Conservation (phyloP, 139 green algal genomes). For the Axilococcus clingmanii region DNA sequence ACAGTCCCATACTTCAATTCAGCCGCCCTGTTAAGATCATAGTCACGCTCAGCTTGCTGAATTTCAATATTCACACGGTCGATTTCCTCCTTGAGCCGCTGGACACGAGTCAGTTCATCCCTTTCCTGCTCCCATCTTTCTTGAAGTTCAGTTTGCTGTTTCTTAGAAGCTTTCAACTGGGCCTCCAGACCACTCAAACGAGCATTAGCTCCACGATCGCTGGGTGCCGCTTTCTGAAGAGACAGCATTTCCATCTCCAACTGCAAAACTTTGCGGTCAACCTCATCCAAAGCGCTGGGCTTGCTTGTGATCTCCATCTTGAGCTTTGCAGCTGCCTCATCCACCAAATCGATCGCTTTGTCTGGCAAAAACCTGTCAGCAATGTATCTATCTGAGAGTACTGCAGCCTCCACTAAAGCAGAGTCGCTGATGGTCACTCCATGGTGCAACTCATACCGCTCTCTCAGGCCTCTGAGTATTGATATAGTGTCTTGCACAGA, state of each 20-base stretch:
- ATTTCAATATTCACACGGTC: conserved; percentile 83
- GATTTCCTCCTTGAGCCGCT: conserved; percentile 87
- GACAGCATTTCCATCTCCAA: conserved; percentile 93
- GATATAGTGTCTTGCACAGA: conserved; percentile 87
- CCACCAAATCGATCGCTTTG: conserved; percentile 92
- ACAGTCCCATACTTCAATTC: conserved; percentile 98
- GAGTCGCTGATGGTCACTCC: conserved; percentile 90
- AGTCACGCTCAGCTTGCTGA: conserved; percentile 79
- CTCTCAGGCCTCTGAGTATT: conserved; percentile 89
- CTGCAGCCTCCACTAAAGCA: conserved; percentile 91
- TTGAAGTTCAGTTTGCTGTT: conserved; percentile 60
- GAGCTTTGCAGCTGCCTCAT: conserved; percentile 93
- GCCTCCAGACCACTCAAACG: conserved; percentile 66
- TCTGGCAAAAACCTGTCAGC: conserved; percentile 86
- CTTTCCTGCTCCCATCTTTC: conserved; percentile 69
- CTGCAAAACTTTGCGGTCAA: conserved; percentile 69
- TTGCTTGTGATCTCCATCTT: conserved; percentile 99
- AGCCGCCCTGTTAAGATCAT: conserved; percentile 88
- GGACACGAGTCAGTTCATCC: conserved; percentile 61
- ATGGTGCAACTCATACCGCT: conserved; percentile 97
- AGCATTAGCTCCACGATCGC: conserved; percentile 47
- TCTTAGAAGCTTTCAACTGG: conserved; percentile 70
- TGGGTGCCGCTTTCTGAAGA: conserved; percentile 57
- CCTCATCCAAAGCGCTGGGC: conserved; percentile 87
- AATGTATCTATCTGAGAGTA: conserved; percentile 93